Base-by-base conservation (phyloP, 2,329 filamentous ascomycete species). In the Verticillium nubilum region DNA sequence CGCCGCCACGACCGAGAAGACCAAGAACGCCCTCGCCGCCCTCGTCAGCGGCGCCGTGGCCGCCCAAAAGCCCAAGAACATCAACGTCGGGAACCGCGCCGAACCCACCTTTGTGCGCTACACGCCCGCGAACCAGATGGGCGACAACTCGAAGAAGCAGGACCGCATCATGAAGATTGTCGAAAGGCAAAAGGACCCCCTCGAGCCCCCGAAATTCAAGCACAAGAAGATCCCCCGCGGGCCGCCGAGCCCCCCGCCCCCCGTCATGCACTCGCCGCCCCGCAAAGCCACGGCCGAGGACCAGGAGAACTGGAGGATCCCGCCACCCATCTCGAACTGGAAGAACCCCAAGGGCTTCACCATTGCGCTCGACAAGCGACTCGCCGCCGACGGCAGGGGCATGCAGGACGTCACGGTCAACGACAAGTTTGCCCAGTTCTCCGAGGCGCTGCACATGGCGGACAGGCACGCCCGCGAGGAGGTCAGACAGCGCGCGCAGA, bases 261-360 rank as follows among this genome's bases (percentile, higher is more conserved):
- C 95, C 2, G 86, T 99, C 55, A 91, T 99, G 86, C 93, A 96
- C 73, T 97, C 92, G 2, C 95, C 95, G 15, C 93, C 95, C 0
- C 83, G 95, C 63, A 99, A 98, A 71, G 82, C 99, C 62, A 99
- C 95, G 1, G 95, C 94, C 5, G 93, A 97, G 72, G 95, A 99
- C 67, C 94, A 98, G 74, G 95, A 98, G 73, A 91, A 91, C 61
- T 99, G 95, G 95, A 92, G 88, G 69, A 97, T 86, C 47, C 83
- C 81, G 0, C 92, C 94, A 2, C 91, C 94, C 0, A 88, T 99
- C 2, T 96, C 91, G 23, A 98, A 98, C 74, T 99, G 95, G 95
- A 99, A 99, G 84, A 99, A 99, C 73, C 91, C 94, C 1, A 98
- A 98, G 78, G 95, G 95, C 68, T 99, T 97, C 71, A 99, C 95